Conservation (phyloP, 2,329 filamentous ascomycete species). For the Akanthomyces uredinophilus region DNA sequence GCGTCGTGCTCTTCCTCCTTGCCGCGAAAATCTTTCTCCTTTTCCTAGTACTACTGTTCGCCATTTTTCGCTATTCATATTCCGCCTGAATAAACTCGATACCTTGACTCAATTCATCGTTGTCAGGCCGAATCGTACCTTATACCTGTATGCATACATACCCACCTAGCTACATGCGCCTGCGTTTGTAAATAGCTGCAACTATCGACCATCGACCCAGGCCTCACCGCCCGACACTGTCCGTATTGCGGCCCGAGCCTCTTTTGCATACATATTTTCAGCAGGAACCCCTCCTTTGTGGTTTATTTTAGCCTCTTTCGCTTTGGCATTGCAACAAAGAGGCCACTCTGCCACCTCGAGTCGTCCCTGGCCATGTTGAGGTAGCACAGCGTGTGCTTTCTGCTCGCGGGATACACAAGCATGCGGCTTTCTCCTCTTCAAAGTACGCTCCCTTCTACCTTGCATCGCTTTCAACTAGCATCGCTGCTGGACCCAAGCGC, state of each 20-base stretch:
- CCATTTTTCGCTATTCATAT: background rate
- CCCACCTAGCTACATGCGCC: background rate
- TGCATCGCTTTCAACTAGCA: background rate
- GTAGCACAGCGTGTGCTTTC: conserved; percentile 8
- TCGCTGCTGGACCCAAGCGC: background rate
- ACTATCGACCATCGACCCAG: background rate
- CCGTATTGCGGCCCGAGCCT: conserved; percentile 5
- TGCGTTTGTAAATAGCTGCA: conserved; percentile 12
- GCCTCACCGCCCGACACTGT: background rate
- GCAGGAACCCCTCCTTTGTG: background rate
- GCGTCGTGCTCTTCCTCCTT: background rate
- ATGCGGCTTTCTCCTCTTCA: conserved; percentile 8
- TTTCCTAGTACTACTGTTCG: background rate
- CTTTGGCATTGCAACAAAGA: background rate
- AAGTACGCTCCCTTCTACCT: background rate
- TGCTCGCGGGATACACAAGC: conserved; percentile 12
- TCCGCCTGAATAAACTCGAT: background rate
- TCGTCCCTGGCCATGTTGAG: conserved; percentile 6
- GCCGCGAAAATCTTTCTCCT: background rate
- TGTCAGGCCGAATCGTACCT: background rate
- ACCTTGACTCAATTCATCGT: background rate
- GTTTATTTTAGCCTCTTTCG: background rate
- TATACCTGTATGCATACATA: conserved; percentile 8
- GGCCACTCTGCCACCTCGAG: background rate
- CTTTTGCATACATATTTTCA: background rate